Percentiles rank a stretch among this genome's conserved stretches.
phyloP scores from a whole-genome alignment of 495 filamentous ascomycete genomes.

The Daldinia childiae region DNA sequence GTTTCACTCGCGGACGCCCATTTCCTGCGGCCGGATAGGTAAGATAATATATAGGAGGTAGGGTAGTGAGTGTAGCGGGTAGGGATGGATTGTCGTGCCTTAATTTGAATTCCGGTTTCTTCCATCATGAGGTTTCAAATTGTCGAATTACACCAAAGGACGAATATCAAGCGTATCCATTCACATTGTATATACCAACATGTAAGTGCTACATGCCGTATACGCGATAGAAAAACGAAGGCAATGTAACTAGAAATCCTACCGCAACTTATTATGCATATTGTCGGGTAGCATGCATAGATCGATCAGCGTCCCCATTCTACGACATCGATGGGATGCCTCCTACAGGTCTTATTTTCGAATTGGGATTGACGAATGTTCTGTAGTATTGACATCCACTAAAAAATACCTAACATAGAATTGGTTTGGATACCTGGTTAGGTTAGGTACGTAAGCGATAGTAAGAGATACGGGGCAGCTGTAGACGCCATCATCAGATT shows the following conservation, averaged over 20 bases:
- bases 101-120: slow-evolving; percentile 38
- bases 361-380: slow-evolving; percentile 10
- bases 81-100: slow-evolving; percentile 36
- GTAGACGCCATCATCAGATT: not conserved
- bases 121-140: slow-evolving; percentile 31
- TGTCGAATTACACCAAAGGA: slow-evolving; percentile 25
- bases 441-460: not conserved
- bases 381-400: slow-evolving; percentile 5
- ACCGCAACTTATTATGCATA: slow-evolving; percentile 28
- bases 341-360: slow-evolving; percentile 21
- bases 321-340: slow-evolving; percentile 13
- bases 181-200: not conserved
- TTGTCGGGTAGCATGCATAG: slow-evolving; percentile 34
- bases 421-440: not conserved
- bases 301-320: slow-evolving; percentile 31
- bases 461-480: not conserved
- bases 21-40: slow-evolving; percentile 26
- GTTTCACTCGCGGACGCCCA: slow-evolving; percentile 18
- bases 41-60: slow-evolving; percentile 28
- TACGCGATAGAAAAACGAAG: slow-evolving; percentile 23
- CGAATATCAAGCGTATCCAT: slow-evolving; percentile 20
- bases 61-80: slow-evolving; percentile 7
- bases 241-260: slow-evolving; percentile 34
- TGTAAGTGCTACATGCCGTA: slow-evolving; percentile 16
- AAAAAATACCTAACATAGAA: not conserved